Percentiles rank a stretch among this genome's conserved stretches.
phyloP scores from a whole-genome alignment of 495 filamentous ascomycete species.

The Penicillium mononematosum region DNA sequence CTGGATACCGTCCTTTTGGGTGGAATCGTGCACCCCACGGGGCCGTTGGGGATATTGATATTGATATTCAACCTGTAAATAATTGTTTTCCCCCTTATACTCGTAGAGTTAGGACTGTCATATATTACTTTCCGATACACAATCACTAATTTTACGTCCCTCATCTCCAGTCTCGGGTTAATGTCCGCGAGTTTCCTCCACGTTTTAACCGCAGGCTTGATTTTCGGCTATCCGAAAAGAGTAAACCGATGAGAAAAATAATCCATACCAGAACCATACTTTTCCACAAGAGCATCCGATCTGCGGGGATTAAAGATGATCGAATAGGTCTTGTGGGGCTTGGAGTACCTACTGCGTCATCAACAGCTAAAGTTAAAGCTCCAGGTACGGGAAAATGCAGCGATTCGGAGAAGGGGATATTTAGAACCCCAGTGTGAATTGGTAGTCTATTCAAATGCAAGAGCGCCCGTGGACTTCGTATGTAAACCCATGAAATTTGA shows the following conservation, averaged over 20 bases:
- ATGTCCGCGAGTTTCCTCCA: not conserved
- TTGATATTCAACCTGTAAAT: not conserved
- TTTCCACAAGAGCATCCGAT: not conserved
- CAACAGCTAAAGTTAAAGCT: not conserved
- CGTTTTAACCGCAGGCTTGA: not conserved
- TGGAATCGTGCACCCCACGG: slow-evolving; percentile 5
- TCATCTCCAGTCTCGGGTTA: slow-evolving; percentile 18
- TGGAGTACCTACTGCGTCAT: slow-evolving; percentile 3
- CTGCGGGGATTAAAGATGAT: not conserved
- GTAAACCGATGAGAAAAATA: slow-evolving; percentile 10
- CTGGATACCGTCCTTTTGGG: slow-evolving; percentile 8
- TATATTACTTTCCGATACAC: not conserved
- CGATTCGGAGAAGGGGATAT: not conserved
- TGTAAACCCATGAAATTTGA: slow-evolving; percentile 18
- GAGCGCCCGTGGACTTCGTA: slow-evolving; percentile 17
- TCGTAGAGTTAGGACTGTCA: not conserved
- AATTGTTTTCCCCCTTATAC: not conserved
- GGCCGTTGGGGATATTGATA: not conserved
- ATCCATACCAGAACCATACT: not conserved
- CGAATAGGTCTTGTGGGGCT: not conserved
- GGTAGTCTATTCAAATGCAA: slow-evolving; percentile 28
- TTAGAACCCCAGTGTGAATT: slow-evolving; percentile 17
- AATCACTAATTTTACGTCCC: not conserved
- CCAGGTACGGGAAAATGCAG: not conserved
- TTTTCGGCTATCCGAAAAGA: slow-evolving; percentile 8